Evolutionary conservation across 202 grass and related monocot genomes (phyloP).

Genomic region (Setaria viridis): DNA sequence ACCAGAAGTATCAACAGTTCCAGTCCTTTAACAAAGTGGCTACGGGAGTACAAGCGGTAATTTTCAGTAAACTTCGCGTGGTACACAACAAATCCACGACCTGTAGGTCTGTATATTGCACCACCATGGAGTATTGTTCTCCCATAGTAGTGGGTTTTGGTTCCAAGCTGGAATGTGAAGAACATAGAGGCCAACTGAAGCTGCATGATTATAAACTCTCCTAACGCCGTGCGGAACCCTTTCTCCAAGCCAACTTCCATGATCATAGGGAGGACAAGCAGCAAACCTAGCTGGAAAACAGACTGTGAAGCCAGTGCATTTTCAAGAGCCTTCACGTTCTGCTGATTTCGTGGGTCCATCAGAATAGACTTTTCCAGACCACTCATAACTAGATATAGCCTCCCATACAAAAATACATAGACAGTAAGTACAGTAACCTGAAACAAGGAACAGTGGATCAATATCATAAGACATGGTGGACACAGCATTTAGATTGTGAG

Average conservation of each 20-base stretch:
- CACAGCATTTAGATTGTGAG: not conserved
- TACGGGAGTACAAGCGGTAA: slow-evolving; percentile 93
- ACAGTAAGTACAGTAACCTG: slow-evolving; percentile 95
- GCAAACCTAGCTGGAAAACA: slow-evolving; percentile 87
- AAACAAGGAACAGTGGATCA: slow-evolving; percentile 44
- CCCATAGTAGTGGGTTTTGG: slow-evolving; percentile 95
- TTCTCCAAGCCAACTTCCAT: slow-evolving; percentile 99
- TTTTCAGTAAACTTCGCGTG: slow-evolving; percentile 97
- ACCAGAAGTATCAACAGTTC: slow-evolving; percentile 88
- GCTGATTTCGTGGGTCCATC: slow-evolving; percentile 70
- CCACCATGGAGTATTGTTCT: slow-evolving; percentile 97
- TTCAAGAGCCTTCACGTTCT: slow-evolving; percentile 83
- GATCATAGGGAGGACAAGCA: slow-evolving; percentile 96
- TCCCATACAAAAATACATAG: slow-evolving; percentile 95
- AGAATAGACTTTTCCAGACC: slow-evolving; percentile 94
- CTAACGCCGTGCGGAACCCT: slow-evolving; percentile 89
- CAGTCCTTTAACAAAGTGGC: slow-evolving; percentile 97
- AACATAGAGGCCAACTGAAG: slow-evolving; percentile 93
- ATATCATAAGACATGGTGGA: slow-evolving; percentile 41
- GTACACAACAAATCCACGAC: slow-evolving; percentile 97
- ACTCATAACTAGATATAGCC: slow-evolving; percentile 94
- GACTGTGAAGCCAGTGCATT: slow-evolving; percentile 95
- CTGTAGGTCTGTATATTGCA: slow-evolving; percentile 89
- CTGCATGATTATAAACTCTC: slow-evolving; percentile 99
- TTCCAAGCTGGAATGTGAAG: slow-evolving; percentile 99